Evolutionary conservation across 1,139 yeast species (phyloP).

Genomic region (Lodderomyces metapsilosis): DNA sequence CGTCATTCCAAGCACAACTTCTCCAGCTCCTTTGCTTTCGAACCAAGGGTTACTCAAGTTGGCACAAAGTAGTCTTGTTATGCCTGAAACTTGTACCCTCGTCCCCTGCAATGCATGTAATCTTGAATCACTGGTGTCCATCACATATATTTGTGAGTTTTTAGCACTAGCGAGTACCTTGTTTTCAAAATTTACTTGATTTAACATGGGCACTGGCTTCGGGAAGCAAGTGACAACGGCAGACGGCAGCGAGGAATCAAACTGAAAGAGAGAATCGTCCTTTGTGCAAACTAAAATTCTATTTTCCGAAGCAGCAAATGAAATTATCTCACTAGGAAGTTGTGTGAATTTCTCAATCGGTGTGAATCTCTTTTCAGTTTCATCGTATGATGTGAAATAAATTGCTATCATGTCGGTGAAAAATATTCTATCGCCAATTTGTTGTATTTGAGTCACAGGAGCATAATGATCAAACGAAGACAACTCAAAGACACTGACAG

Average conservation of each 20-base stretch:
- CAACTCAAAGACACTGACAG: conserved; percentile 30
- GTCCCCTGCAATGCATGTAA: not conserved
- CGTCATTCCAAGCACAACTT: conserved; percentile 1
- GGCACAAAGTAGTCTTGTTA: not conserved
- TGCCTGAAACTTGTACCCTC: conserved; percentile 3
- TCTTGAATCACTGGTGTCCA: not conserved
- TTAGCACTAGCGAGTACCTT: conserved; percentile 43
- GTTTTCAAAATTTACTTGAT: conserved; percentile 28
- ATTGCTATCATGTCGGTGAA: conserved; percentile 35
- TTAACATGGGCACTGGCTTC: conserved; percentile 37
- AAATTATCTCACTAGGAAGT: conserved; percentile 38
- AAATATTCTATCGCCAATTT: conserved; percentile 32
- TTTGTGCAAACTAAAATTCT: conserved; percentile 37
- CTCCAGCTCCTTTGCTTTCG: not conserved
- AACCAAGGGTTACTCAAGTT: conserved; percentile 3
- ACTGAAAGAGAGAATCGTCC: conserved; percentile 38
- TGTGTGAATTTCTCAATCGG: conserved; percentile 25
- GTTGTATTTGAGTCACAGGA: conserved; percentile 40
- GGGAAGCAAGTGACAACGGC: conserved; percentile 14
- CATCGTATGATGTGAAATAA: conserved; percentile 38
- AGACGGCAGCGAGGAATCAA: conserved; percentile 23
- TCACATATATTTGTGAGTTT: conserved; percentile 11
- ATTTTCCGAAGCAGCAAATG: conserved; percentile 26
- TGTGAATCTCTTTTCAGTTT: conserved; percentile 35
- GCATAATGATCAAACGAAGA: conserved; percentile 33